These are phyloP conservation scores for Chaetomium sp. DNA, from an alignment of 2,329 filamentous ascomycete species.

Conservation along the genomic window DNA sequence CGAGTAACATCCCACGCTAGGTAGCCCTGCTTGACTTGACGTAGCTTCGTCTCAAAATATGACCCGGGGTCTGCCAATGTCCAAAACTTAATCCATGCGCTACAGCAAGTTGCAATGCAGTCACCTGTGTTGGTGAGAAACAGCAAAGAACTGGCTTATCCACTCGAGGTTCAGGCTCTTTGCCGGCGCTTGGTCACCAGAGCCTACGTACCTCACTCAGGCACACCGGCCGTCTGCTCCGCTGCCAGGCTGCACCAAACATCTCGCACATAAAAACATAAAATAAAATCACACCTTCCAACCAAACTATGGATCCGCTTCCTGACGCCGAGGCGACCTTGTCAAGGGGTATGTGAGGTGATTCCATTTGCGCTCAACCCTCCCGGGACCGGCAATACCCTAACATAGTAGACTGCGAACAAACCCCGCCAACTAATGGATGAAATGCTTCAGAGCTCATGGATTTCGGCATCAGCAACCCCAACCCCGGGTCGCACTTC, in stretches of 20 bases:
- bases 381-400: no score
- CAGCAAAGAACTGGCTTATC: constrained; percentile 1
- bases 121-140: background rate
- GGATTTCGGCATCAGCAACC: constrained; percentile 33
- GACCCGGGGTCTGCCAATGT: background rate
- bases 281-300: background rate
- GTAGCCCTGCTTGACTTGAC: background rate
- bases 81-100: background rate
- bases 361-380: background rate
- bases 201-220: background rate
- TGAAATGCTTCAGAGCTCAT: constrained; percentile 26
- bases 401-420: no score
- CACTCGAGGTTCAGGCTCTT: background rate
- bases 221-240: background rate
- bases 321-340: constrained; percentile 17
- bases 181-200: constrained; percentile 5
- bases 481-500: constrained; percentile 25
- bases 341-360: constrained; percentile 22
- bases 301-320: constrained; percentile 8
- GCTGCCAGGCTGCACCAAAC: background rate
- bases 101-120: background rate
- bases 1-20: background rate
- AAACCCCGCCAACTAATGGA: background rate
- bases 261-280: background rate
- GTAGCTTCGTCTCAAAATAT: background rate